phyloP scores from a whole-genome alignment of 225 moss, liverwort and hornwort species.

The Polytrichum formosum region DNA sequence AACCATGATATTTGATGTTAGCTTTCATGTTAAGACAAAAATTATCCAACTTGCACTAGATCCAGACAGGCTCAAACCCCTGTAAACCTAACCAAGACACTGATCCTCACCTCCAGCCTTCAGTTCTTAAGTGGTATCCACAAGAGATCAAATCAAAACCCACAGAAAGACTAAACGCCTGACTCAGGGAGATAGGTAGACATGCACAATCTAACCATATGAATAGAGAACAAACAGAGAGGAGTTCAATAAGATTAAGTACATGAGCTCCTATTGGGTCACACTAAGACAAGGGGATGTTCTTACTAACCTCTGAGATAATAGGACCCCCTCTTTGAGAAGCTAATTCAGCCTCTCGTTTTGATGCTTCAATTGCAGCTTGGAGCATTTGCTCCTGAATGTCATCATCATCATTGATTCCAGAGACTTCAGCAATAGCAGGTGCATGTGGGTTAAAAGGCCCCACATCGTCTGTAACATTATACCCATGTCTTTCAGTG shows the following conservation, averaged over 20 bases:
- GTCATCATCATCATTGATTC: constrained; percentile 39
- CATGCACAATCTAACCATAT: no score
- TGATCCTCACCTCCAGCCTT: no score
- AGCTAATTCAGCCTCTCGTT: constrained; percentile 44
- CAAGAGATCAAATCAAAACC: no score
- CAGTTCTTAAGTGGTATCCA: no score
- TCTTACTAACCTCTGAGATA: constrained; percentile 23
- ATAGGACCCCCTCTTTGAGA: constrained; percentile 25
- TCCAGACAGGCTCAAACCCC: no score
- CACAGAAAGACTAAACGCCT: no score
- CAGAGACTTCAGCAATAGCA: constrained; percentile 53
- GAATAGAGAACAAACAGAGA: no score
- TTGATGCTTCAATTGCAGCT: constrained; percentile 63
- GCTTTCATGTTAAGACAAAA: neutral
- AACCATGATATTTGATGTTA: no score
- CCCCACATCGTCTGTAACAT: constrained; percentile 26
- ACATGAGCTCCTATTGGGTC: neutral
- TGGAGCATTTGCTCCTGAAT: constrained; percentile 65
- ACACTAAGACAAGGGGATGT: neutral
- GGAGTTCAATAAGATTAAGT: no score
- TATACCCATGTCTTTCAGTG: constrained; percentile 15
- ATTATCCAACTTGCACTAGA: neutral
- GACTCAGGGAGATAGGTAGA: no score
- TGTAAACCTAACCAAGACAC: no score
- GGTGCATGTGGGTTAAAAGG: constrained; percentile 52